Evolutionary conservation across 1,284 basidiomycete species (phyloP).

Genomic region (Apiotrichum sp.): DNA sequence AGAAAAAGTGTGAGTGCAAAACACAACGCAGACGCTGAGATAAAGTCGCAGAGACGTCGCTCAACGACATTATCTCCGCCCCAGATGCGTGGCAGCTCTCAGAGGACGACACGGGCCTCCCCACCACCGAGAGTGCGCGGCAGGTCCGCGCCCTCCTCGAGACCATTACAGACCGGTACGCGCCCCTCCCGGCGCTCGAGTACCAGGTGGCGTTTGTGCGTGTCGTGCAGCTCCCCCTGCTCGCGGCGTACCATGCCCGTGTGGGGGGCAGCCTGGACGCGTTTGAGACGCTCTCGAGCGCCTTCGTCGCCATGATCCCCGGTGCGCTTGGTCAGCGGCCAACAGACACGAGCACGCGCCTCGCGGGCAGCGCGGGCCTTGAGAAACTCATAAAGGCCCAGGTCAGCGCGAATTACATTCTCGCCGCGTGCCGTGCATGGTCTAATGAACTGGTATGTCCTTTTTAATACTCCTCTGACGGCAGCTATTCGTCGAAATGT

Average conservation of each 20-base stretch:
- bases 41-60: constrained; percentile 50
- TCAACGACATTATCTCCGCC: constrained; percentile 75
- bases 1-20: constrained; percentile 73
- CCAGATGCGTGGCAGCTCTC: constrained; percentile 80
- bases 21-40: too few species aligned
- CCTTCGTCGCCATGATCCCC: constrained; percentile 81
- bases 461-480: neutral
- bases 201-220: constrained; percentile 79
- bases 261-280: constrained; percentile 82
- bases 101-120: constrained; percentile 41
- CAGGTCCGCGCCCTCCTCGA: constrained; percentile 75
- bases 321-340: constrained; percentile 57
- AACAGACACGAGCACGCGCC: constrained; percentile 4
- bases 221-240: constrained; percentile 74
- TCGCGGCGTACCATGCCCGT: constrained; percentile 69
- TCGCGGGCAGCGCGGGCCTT: constrained; percentile 72
- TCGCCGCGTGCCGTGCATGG: constrained; percentile 65
- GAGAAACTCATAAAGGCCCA: constrained; percentile 75
- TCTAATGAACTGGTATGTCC: constrained; percentile 71
- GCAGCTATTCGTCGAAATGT: constrained; percentile 84
- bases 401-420: constrained; percentile 67
- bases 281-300: constrained; percentile 81
- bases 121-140: constrained; percentile 65
- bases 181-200: constrained; percentile 67
- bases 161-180: constrained; percentile 90